Evolutionary conservation across 306 rosid species (phyloP), one percentile per base, ranked within the genome.

Genomic region (Cyclanthera cordifolia): DNA sequence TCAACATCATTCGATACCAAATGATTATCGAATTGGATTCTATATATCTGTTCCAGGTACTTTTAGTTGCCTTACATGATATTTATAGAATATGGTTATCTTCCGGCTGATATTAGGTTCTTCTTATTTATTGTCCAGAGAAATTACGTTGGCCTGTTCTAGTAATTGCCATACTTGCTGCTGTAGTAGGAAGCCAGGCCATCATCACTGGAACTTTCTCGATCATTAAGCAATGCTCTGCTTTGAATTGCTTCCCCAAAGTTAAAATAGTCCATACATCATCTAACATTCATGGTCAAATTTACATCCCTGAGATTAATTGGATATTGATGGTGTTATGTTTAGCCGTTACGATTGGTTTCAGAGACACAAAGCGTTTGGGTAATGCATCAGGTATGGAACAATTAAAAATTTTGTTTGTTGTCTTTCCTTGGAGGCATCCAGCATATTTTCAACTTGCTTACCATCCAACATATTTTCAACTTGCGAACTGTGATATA

Each of bases 151-250:
- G 60, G 73, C 73, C 73, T 69, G 49, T 69, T 69, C 73, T 69
- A 20, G 73, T 51, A 52, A 69, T 69, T 50, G 73, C 73, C 50
- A 69, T 69, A 28, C 60, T 69, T 51, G 73, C 73, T 69, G 73
- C 73, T 27, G 73, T 69, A 51, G 73, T 69, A 27, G 73, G 73
- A 69, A 50, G 73, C 28, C 73, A 69, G 52, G 73, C 73, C 61
- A 69, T 69, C 30, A 69, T 69, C 73, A 69, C 73, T 32, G 73
- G 73, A 69, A 69, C 73, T 51, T 69, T 69, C 49, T 69, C 73
- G 20, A 69, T 69, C 47, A 69, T 69, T 51, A 69, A 69, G 39
- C 73, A 69, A 17, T 69, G 73, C 28, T 69, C 73, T 50, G 43
- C 73, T 51, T 69, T 69, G 34, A 54, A 54, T 28, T 69, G 73